phyloP scores from a whole-genome alignment of 2,329 filamentous ascomycete species.

The Colletotrichum coccodes region DNA sequence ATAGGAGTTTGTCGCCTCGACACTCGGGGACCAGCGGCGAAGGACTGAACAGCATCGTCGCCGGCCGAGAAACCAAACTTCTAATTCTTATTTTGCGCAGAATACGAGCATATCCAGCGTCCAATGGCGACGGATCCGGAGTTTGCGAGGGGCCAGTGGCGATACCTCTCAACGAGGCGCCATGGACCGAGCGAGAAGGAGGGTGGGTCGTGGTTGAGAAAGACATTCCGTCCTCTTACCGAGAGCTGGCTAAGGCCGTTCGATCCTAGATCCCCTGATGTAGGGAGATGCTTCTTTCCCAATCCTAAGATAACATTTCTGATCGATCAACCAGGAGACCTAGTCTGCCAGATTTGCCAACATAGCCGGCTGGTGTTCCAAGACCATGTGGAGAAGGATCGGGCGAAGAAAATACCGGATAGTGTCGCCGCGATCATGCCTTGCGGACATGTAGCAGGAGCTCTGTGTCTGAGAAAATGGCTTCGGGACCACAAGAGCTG shows the following conservation, averaged over 20 bases:
- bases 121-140: background rate
- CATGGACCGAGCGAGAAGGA: background rate
- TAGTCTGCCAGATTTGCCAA: constrained; percentile 41
- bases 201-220: background rate
- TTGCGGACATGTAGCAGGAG: constrained; percentile 47
- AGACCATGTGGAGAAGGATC: background rate
- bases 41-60: no score
- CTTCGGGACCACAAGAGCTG: constrained; percentile 38
- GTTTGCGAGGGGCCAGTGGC: background rate
- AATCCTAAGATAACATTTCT: constrained; percentile 42
- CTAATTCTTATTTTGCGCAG: background rate
- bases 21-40: background rate
- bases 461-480: constrained; percentile 42
- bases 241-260: constrained; percentile 6
- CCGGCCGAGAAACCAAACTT: background rate
- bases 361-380: constrained; percentile 34
- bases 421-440: constrained; percentile 43
- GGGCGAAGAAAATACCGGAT: background rate
- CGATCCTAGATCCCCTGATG: background rate
- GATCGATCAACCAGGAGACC: constrained; percentile 36
- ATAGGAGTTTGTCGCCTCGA: background rate
- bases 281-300: constrained; percentile 37
- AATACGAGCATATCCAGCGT: no score
- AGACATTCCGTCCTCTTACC: background rate
- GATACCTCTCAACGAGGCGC: background rate